phyloP scores from a whole-genome alignment of 2,329 filamentous ascomycete genomes.

The Penicillium hesseltinei region DNA sequence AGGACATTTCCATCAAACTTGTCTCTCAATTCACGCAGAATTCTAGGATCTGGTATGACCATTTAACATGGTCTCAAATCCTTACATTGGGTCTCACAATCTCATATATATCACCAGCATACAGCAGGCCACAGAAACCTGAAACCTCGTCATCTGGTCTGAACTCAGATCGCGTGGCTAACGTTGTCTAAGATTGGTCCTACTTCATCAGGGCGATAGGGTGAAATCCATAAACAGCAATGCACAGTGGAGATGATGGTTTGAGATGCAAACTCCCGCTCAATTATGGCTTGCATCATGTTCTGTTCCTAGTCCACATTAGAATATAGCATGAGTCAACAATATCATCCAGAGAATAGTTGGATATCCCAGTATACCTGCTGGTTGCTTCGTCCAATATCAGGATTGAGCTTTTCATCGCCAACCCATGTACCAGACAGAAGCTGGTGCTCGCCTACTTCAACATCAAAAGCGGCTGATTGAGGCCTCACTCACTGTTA shows the following conservation, averaged over 20 bases:
- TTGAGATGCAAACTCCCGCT: constrained; percentile 23
- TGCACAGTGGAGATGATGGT: constrained; percentile 33
- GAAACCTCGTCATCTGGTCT: neutral
- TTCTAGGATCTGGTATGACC: too few species aligned
- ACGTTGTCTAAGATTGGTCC: neutral
- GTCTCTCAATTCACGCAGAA: neutral
- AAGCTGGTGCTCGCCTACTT: too few species aligned
- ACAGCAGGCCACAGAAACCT: neutral
- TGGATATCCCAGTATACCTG: too few species aligned
- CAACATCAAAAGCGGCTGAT: too few species aligned
- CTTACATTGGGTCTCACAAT: neutral
- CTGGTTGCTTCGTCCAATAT: too few species aligned
- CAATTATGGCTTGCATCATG: constrained; percentile 29
- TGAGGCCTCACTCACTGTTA: too few species aligned
- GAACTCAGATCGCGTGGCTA: neutral
- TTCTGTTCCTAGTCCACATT: too few species aligned
- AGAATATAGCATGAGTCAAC: too few species aligned
- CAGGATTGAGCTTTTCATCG: too few species aligned
- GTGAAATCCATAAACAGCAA: constrained; percentile 28
- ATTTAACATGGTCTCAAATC: neutral
- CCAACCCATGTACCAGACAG: too few species aligned
- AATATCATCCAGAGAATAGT: too few species aligned
- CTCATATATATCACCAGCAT: too few species aligned
- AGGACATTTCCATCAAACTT: neutral
- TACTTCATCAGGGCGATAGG: constrained; percentile 26